Conservation (phyloP, 2,329 filamentous ascomycete genomes). For the Talaromyces sp. region DNA sequence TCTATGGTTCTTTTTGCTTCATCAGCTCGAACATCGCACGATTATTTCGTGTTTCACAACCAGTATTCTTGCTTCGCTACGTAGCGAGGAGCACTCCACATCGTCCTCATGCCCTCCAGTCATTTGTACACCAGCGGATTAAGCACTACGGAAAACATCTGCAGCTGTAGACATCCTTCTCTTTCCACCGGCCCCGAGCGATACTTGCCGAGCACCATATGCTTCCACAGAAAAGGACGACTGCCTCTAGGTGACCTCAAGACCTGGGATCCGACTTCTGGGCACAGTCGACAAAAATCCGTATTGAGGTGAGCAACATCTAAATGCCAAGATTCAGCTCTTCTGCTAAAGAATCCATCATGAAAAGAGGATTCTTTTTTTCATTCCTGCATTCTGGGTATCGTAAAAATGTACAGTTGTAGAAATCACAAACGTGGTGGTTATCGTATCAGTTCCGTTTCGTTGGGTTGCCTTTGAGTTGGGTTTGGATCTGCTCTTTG, state of each 20-base stretch:
- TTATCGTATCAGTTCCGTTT: constrained; percentile 26
- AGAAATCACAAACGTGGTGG: not conserved
- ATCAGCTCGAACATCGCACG: not conserved
- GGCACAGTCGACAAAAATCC: not conserved
- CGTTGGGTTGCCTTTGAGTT: constrained; percentile 37
- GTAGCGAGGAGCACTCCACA: not conserved
- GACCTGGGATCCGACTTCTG: not conserved
- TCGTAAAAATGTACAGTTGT: constrained; percentile 5
- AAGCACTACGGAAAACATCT: not conserved
- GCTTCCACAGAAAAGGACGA: not conserved
- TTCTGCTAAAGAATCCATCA: not conserved
- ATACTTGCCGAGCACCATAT: not conserved
- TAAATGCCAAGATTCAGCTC: not conserved
- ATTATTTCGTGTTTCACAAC: not conserved
- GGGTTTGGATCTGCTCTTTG: constrained; percentile 43
- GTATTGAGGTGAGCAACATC: not conserved
- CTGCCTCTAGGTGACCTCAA: not conserved
- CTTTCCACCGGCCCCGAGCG: not conserved
- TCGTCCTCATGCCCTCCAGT: not conserved
- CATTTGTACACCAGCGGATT: not conserved
- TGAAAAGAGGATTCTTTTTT: too few relatives aligned
- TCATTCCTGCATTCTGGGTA: constrained; percentile 14
- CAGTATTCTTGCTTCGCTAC: not conserved
- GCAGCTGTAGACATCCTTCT: not conserved
- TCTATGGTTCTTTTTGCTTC: not conserved